Conservation (phyloP, 176 grass and related monocot genomes). For the Musa acuminata region DNA sequence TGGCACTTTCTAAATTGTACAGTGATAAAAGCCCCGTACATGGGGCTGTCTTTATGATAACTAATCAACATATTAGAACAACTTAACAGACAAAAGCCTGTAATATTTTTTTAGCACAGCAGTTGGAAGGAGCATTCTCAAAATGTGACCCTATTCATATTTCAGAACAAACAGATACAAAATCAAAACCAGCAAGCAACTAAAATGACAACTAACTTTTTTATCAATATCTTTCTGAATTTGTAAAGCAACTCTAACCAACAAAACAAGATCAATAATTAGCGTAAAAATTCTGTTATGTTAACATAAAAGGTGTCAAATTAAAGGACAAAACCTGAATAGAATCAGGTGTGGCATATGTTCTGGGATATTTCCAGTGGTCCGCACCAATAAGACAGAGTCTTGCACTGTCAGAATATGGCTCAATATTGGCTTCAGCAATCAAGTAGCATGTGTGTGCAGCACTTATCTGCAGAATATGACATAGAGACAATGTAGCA, state of each 20-base stretch:
- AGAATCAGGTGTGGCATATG: constrained; percentile 76
- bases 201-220: too few species aligned
- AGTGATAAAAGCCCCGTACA: too few species aligned
- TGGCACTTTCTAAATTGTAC: too few species aligned
- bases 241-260: background rate
- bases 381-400: constrained; percentile 85
- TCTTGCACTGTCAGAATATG: constrained; percentile 81
- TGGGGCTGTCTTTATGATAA: too few species aligned
- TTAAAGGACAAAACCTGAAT: constrained; percentile 50
- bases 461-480: constrained; percentile 61
- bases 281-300: background rate
- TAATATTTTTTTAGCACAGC: too few species aligned
- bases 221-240: too few species aligned
- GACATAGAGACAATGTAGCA: background rate
- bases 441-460: constrained; percentile 95
- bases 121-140: too few species aligned
- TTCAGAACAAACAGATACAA: too few species aligned
- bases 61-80: too few species aligned
- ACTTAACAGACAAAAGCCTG: too few species aligned
- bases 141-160: too few species aligned
- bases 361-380: constrained; percentile 90
- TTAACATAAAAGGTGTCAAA: background rate
- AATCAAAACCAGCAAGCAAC: too few species aligned
- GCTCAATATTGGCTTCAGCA: constrained; percentile 81
- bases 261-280: background rate